Evolutionary conservation across 2,329 filamentous ascomycete species (phyloP).

Genomic region (Scleromitrula shiraiana): DNA sequence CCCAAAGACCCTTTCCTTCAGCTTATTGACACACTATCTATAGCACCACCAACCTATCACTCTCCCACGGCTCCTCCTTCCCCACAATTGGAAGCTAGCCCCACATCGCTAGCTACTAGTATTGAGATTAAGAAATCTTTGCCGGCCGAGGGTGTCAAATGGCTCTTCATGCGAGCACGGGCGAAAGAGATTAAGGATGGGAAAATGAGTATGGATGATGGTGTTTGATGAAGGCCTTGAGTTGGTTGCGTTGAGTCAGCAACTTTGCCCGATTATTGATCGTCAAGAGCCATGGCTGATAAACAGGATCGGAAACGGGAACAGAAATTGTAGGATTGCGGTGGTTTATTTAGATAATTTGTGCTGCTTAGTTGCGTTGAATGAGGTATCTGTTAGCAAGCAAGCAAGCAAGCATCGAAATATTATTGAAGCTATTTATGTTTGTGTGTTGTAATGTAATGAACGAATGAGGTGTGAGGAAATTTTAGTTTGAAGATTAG

Average conservation of each 20-base stretch:
- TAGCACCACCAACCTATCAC: neutral
- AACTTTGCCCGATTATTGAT: conserved; percentile 1
- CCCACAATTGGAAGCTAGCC: neutral
- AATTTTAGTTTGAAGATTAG: too few species aligned
- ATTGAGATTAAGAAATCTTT: neutral
- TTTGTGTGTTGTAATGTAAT: too few species aligned
- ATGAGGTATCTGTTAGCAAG: too few species aligned
- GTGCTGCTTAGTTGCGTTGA: too few species aligned
- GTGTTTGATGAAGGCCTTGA: neutral
- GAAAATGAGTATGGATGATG: neutral
- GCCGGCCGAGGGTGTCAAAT: neutral
- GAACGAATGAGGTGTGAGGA: too few species aligned
- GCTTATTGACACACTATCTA: neutral
- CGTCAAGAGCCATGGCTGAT: neutral
- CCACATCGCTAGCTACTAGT: neutral
- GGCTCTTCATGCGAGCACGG: neutral
- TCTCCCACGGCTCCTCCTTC: neutral
- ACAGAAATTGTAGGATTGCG: neutral
- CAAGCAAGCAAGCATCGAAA: too few species aligned
- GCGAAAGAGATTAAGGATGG: neutral
- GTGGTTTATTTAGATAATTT: neutral
- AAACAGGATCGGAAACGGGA: neutral
- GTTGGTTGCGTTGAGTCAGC: neutral
- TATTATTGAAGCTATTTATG: too few species aligned
- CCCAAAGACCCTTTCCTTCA: neutral